These are phyloP conservation scores for Aureobasidium sp. DNA, from an alignment of 2,329 filamentous ascomycete species.

Conservation along the genomic window DNA sequence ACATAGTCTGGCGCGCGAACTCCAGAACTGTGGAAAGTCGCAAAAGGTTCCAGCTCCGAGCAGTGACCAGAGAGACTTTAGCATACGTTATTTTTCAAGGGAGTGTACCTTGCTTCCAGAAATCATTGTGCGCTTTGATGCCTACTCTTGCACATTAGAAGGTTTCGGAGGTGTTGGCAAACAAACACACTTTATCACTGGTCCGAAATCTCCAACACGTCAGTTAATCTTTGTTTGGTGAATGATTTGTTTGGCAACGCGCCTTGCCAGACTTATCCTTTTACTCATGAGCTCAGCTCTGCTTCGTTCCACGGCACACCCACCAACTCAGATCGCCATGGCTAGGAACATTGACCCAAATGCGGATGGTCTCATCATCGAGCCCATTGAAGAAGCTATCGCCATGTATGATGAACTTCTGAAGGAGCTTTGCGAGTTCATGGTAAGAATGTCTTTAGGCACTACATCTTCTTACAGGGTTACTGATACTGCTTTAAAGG, in stretches of 20 bases:
- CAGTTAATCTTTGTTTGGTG: not conserved
- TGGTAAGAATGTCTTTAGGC: not conserved
- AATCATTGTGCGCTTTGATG: too few relatives aligned
- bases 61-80: too few relatives aligned
- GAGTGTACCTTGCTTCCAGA: too few relatives aligned
- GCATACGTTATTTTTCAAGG: too few relatives aligned
- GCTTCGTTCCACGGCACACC: not conserved
- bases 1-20: too few relatives aligned
- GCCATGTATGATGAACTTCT: not conserved
- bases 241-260: not conserved
- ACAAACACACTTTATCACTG: not conserved
- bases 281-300: not conserved
- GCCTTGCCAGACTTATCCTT: not conserved
- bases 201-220: not conserved
- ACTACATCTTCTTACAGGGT: too few relatives aligned
- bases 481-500: not conserved
- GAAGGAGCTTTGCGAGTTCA: not conserved
- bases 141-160: not conserved
- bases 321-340: not conserved
- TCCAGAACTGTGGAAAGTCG: too few relatives aligned
- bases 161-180: not conserved
- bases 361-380: not conserved
- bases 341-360: not conserved
- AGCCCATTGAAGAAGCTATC: not conserved
- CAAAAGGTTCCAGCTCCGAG: too few relatives aligned